Evolutionary conservation across 495 filamentous ascomycete genomes (phyloP), one percentile per base, ranked within the genome.

Genomic region (Neurospora terricola): DNA sequence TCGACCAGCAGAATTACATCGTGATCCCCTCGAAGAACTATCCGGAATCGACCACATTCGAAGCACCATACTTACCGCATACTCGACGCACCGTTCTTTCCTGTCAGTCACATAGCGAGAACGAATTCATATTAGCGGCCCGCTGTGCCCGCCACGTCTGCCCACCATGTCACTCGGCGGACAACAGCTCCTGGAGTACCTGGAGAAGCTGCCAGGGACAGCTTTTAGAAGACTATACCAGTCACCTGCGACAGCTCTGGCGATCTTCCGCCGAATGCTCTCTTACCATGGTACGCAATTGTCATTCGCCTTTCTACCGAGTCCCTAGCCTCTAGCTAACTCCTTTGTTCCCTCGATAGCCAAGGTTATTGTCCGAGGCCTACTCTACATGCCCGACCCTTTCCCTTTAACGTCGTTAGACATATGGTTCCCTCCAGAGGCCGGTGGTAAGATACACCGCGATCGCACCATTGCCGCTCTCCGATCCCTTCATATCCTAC

Each of bases 221-320:
- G 93, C 91, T 30, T 97, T 97, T 80, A 87, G 87, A 75, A 90
- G 91, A 82, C 86, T 99, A 10, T 99, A 99, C 86, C 92, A 94
- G 84, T 94, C 97, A 86, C 96, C 96, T 14, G 97, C 94, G 9
- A 97, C 96, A 5, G 91, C 93, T 37, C 90, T 99, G 54, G 96
- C 96, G 70, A 94, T 99, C 76, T 98, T 98, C 82, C 89, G 96
- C 75, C 94, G 96, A 83, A 97, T 98, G 94, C 87, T 98, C 72
- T 92, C 96, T 73, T 92, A 94, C 73, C 82, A 97, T 71, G 93
- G 93, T 95, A 87, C 77, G 85, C 78, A 10, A 45, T 34, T 16
- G 12, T 16, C 30, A 5, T 12, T 30, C 23, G 5, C 1, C 54
- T 18, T 30, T 0, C 14, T 5, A 23, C 9, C n/a, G 45, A 54